phyloP scores from a whole-genome alignment of 1,284 basidiomycete species.

The Sanghuangporus sanghuang region DNA sequence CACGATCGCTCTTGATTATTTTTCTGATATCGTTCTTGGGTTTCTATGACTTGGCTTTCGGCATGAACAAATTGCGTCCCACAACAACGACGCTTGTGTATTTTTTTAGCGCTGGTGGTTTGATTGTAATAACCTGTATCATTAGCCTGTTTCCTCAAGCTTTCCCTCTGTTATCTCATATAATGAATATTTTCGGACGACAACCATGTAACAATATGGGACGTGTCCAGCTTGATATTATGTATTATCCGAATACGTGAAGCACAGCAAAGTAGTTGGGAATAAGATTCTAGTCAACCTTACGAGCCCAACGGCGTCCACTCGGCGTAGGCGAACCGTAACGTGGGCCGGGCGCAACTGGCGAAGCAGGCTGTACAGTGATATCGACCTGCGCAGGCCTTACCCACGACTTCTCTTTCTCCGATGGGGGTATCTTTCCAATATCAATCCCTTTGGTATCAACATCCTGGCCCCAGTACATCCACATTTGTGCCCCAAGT shows the following conservation, averaged over 20 bases:
- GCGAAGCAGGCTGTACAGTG: slow-evolving; percentile 18
- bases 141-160: background rate
- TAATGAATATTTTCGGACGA: too few relatives aligned
- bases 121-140: background rate
- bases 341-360: background rate
- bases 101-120: background rate
- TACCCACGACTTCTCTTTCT: slow-evolving; percentile 19
- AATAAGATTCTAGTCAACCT: slow-evolving; percentile 19
- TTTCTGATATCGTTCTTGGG: background rate
- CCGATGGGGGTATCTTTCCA: slow-evolving; percentile 7
- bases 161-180: too few relatives aligned
- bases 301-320: slow-evolving; percentile 22
- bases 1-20: background rate
- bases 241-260: background rate
- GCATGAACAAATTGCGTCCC: background rate
- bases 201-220: too few relatives aligned
- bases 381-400: slow-evolving; percentile 15
- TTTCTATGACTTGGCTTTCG: background rate
- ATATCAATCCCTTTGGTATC: slow-evolving; percentile 25
- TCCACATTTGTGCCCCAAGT: slow-evolving; percentile 75
- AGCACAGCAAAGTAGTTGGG: background rate
- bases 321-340: slow-evolving; percentile 10
- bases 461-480: slow-evolving; percentile 69
- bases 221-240: background rate
- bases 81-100: background rate